Evolutionary conservation across 2,329 filamentous ascomycete genomes (phyloP).

Genomic region (Fusarium sp.): DNA sequence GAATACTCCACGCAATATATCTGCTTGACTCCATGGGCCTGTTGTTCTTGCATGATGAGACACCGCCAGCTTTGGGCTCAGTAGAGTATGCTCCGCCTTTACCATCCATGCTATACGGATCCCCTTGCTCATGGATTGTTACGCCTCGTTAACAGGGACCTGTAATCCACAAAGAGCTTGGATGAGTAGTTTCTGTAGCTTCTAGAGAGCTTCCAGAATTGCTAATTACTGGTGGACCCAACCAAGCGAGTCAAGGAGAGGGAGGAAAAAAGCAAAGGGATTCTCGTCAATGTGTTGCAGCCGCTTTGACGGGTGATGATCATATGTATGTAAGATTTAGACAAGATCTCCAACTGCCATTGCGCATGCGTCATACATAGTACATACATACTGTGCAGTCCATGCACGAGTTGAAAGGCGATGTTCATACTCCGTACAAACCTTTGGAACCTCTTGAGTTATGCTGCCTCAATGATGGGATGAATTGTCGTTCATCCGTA

Average conservation of each 20-base stretch:
- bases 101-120: conserved; percentile 34
- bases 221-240: conserved; percentile 16
- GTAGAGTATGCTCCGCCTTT: conserved; percentile 26
- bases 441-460: conserved; percentile 3
- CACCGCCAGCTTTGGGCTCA: conserved; percentile 12
- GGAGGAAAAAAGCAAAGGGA: conserved; percentile 19
- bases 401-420: neutral
- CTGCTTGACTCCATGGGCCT: conserved; percentile 7
- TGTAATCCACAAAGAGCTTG: conserved; percentile 19
- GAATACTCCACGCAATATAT: neutral
- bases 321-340: conserved; percentile 29
- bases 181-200: conserved; percentile 7
- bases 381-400: neutral
- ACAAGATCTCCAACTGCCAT: conserved; percentile 20
- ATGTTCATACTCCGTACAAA: neutral
- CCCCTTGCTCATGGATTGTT: conserved; percentile 17
- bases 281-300: conserved; percentile 29
- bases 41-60: conserved; percentile 12
- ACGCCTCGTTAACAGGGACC: conserved; percentile 36
- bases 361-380: conserved; percentile 3
- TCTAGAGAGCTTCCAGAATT: conserved; percentile 38
- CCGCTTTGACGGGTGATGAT: conserved; percentile 19
- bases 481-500: neutral
- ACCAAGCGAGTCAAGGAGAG: conserved; percentile 27
- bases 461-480: conserved; percentile 2